phyloP scores from a whole-genome alignment of 1,284 basidiomycete genomes.

The Gomphus bonarii region DNA sequence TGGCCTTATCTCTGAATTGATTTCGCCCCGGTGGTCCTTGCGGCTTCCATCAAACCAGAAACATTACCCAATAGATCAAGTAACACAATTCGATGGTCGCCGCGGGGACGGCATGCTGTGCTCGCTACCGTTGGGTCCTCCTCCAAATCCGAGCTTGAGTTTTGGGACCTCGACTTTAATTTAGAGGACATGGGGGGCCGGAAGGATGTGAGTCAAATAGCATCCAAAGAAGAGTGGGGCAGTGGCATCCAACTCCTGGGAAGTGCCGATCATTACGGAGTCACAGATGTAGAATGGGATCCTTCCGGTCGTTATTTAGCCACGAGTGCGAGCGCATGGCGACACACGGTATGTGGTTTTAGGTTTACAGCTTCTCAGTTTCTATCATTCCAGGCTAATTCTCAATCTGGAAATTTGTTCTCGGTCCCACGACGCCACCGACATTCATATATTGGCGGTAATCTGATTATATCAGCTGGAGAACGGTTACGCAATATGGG shows the following conservation, averaged over 20 bases:
- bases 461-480: slow-evolving; percentile 58
- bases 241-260: slow-evolving; percentile 81
- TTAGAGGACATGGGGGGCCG: slow-evolving; percentile 48
- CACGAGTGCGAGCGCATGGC: slow-evolving; percentile 93
- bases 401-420: slow-evolving; percentile 10
- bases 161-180: slow-evolving; percentile 96
- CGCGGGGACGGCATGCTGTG: slow-evolving; percentile 91
- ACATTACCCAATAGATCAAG: slow-evolving; percentile 80
- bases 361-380: slow-evolving; percentile 5
- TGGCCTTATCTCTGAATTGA: neutral
- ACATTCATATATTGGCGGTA: neutral
- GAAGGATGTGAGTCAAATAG: slow-evolving; percentile 45
- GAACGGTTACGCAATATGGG: slow-evolving; percentile 95
- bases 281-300: slow-evolving; percentile 99
- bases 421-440: neutral
- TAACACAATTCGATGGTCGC: slow-evolving; percentile 97
- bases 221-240: slow-evolving; percentile 70
- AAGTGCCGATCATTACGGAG: slow-evolving; percentile 93
- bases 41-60: slow-evolving; percentile 31
- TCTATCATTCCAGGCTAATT: slow-evolving; percentile 12
- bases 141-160: slow-evolving; percentile 95
- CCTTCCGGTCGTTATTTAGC: slow-evolving; percentile 91
- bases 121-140: slow-evolving; percentile 93
- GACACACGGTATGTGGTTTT: slow-evolving; percentile 64
- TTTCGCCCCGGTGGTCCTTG: slow-evolving; percentile 2